These are phyloP conservation scores for Oryza glaberrima DNA, from an alignment of 176 grass and related monocot species.

Conservation along the genomic window DNA sequence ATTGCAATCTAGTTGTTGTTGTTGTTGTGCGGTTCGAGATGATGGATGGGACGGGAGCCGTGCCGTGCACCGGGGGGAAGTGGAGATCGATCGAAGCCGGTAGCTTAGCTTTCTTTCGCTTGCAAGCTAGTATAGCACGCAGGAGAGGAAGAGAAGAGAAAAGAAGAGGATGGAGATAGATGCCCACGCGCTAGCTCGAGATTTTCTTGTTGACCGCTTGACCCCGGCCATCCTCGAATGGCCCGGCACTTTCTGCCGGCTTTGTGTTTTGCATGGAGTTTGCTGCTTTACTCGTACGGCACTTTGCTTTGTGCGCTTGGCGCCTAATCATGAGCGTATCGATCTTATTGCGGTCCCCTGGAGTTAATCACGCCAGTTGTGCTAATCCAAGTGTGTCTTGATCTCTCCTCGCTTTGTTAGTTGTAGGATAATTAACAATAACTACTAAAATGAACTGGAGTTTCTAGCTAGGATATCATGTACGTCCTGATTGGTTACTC, in stretches of 20 bases:
- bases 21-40: background rate
- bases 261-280: background rate
- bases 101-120: slow-evolving; percentile 19
- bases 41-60: slow-evolving; percentile 33
- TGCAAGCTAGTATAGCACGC: background rate
- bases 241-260: background rate
- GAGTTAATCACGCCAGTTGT: slow-evolving; percentile 1
- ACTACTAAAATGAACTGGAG: background rate
- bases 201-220: background rate
- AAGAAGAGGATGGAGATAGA: background rate
- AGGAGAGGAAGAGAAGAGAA: no score
- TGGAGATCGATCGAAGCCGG: background rate
- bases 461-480: background rate
- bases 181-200: background rate
- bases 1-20: background rate
- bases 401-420: background rate
- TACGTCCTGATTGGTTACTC: background rate
- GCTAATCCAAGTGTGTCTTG: background rate
- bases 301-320: background rate
- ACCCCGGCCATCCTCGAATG: background rate
- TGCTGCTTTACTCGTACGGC: background rate
- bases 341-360: background rate
- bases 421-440: background rate
- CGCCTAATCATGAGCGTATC: background rate
- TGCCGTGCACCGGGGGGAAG: slow-evolving; percentile 28